Conservation (phyloP, 2,329 filamentous ascomycete genomes). For the Fusarium tricinctum region DNA sequence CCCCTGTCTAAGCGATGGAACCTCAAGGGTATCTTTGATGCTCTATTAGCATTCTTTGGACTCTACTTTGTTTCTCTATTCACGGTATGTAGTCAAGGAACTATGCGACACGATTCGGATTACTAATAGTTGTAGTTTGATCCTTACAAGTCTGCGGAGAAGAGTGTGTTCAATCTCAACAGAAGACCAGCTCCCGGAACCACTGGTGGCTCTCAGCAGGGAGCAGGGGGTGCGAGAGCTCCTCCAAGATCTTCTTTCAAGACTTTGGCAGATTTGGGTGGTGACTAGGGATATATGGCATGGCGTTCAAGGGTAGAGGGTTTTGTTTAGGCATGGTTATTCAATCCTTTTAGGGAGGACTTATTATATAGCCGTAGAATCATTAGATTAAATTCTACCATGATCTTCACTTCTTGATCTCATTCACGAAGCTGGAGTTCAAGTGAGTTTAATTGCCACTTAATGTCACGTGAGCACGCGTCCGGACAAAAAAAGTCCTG, state of each 20-base stretch:
- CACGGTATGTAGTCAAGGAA: slow-evolving; percentile 61
- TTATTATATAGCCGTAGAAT: slow-evolving; percentile 4
- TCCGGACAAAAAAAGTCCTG: slow-evolving; percentile 47
- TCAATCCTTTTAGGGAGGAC: slow-evolving; percentile 4
- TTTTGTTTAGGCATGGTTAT: slow-evolving; percentile 6
- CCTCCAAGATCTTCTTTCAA: slow-evolving; percentile 59
- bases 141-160: slow-evolving; percentile 72
- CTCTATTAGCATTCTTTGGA: slow-evolving; percentile 69
- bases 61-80: slow-evolving; percentile 74
- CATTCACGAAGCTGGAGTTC: not conserved
- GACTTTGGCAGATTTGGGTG: slow-evolving; percentile 68
- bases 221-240: slow-evolving; percentile 44
- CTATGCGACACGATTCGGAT: not conserved
- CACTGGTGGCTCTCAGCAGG: slow-evolving; percentile 42
- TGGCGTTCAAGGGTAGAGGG: slow-evolving; percentile 13
- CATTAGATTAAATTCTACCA: not conserved
- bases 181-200: slow-evolving; percentile 51
- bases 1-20: slow-evolving; percentile 46
- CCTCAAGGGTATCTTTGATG: slow-evolving; percentile 62
- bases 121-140: slow-evolving; percentile 64
- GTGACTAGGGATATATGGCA: slow-evolving; percentile 37
- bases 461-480: slow-evolving; percentile 51
- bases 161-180: slow-evolving; percentile 70
- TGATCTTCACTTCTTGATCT: not conserved
- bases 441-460: slow-evolving; percentile 15